These are phyloP conservation scores for Pseudogymnoascus sp. DNA, from an alignment of 2,329 filamentous ascomycete genomes.

Conservation along the genomic window DNA sequence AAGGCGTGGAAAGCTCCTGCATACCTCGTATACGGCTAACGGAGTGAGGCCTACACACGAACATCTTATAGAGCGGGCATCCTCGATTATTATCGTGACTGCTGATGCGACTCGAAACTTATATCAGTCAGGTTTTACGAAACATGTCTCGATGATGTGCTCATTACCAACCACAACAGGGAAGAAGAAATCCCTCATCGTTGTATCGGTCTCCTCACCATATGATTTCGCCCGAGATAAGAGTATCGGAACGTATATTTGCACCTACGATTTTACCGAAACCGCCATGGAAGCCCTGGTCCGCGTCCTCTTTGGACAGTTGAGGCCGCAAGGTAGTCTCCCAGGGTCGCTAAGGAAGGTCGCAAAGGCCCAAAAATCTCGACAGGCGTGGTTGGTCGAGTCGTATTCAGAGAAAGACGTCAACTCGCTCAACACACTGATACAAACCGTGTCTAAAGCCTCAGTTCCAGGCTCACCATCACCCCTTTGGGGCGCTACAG, in stretches of 20 bases:
- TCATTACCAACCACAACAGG: constrained; percentile 69
- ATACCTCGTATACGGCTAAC: constrained; percentile 93
- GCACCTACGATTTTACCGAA: constrained; percentile 94
- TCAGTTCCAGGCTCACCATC: constrained; percentile 60
- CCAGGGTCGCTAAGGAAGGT: constrained; percentile 76
- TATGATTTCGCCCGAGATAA: constrained; percentile 96
- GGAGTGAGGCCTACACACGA: constrained; percentile 89
- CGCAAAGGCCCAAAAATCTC: constrained; percentile 79
- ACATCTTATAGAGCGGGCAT: constrained; percentile 80
- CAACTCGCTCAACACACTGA: constrained; percentile 64
- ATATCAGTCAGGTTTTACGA: constrained; percentile 91
- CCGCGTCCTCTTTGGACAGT: constrained; percentile 74
- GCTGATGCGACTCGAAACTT: constrained; percentile 91
- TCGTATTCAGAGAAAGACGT: constrained; percentile 75
- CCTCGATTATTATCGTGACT: constrained; percentile 82
- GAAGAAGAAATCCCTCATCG: constrained; percentile 82
- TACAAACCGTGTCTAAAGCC: constrained; percentile 62
- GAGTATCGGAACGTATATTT: constrained; percentile 84
- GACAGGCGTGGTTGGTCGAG: constrained; percentile 92
- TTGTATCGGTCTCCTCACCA: constrained; percentile 87
- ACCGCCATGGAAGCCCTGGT: constrained; percentile 80
- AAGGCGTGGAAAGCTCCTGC: constrained; percentile 76
- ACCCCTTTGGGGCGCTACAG: constrained; percentile 55
- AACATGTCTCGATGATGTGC: constrained; percentile 94
- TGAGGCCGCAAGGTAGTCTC: constrained; percentile 50